Conservation (phyloP, 352 stramenopile species). For the Peronosclerospora sorghi region DNA sequence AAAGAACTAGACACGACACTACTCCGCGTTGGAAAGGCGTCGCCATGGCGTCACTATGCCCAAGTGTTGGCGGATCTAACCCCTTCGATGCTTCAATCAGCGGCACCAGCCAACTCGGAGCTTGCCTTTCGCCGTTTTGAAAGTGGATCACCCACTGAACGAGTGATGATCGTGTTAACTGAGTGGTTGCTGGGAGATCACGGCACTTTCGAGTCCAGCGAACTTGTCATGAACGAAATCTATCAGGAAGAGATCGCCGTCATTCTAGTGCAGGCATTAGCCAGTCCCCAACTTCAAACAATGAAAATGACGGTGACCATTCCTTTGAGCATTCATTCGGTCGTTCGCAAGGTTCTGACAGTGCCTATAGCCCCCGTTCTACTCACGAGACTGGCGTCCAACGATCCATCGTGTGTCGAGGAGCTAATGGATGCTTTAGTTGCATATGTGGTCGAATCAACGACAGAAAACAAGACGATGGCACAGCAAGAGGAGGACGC, state of each 20-base stretch:
- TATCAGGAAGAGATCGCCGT: conserved; percentile 44
- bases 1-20: conserved; percentile 15
- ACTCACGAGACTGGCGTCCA: conserved; percentile 32
- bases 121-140: conserved; percentile 44
- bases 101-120: conserved; percentile 1
- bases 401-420: conserved; percentile 33
- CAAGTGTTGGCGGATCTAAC: conserved; percentile 22
- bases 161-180: conserved; percentile 28
- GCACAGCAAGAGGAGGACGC: conserved; percentile 24
- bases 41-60: conserved; percentile 34
- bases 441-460: conserved; percentile 13
- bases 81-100: conserved; percentile 14
- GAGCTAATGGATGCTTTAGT: conserved; percentile 30
- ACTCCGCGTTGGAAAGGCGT: conserved; percentile 27
- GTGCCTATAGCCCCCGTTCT: conserved; percentile 32
- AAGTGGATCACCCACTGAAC: conserved; percentile 15
- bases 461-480: conserved; percentile 10
- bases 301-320: conserved; percentile 6
- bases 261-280: conserved; percentile 35
- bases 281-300: conserved; percentile 21
- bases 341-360: conserved; percentile 14
- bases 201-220: conserved; percentile 18
- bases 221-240: conserved; percentile 44
- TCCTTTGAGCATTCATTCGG: conserved; percentile 3
- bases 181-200: conserved; percentile 17